Percentiles rank a stretch among this genome's conserved stretches.
Conservation (phyloP, 495 filamentous ascomycete species). For the Parathielavia hyrcaniae region DNA sequence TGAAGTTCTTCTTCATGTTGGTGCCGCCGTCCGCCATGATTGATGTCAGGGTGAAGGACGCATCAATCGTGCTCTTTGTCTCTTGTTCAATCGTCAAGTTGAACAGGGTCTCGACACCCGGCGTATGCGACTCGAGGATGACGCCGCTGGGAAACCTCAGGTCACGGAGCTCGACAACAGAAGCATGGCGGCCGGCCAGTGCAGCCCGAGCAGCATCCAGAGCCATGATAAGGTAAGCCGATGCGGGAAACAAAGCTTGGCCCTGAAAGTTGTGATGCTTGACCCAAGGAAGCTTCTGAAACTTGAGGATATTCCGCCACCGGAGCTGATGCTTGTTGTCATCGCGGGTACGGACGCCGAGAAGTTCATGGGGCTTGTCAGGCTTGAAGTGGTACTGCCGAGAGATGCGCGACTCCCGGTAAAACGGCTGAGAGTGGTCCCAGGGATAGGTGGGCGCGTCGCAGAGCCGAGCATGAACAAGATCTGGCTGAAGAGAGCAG, state of each 20-base stretch:
- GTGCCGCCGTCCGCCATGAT: slow-evolving; percentile 31
- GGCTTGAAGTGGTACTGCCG: slow-evolving; percentile 40
- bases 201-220: slow-evolving; percentile 36
- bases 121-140: slow-evolving; percentile 42
- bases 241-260: slow-evolving; percentile 40
- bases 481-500: slow-evolving; percentile 28
- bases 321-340: slow-evolving; percentile 38
- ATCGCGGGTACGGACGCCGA: slow-evolving; percentile 42
- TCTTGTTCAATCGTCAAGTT: slow-evolving; percentile 25
- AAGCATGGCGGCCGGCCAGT: slow-evolving; percentile 28
- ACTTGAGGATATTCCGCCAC: slow-evolving; percentile 45
- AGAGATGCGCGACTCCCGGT: slow-evolving; percentile 45
- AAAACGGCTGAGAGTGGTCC: slow-evolving; percentile 44
- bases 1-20: slow-evolving; percentile 38
- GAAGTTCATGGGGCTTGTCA: slow-evolving; percentile 40
- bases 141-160: slow-evolving; percentile 45
- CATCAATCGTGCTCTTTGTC: slow-evolving; percentile 27
- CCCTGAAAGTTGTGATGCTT: slow-evolving; percentile 41
- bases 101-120: slow-evolving; percentile 44
- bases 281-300: slow-evolving; percentile 41
- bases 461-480: slow-evolving; percentile 24
- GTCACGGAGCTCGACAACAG: slow-evolving; percentile 37
- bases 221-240: slow-evolving; percentile 42
- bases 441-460: slow-evolving; percentile 44
- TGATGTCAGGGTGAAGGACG: slow-evolving; percentile 35